Conservation (phyloP, 768 basidiomycete genomes). For the Phanerochaete sordida region DNA sequence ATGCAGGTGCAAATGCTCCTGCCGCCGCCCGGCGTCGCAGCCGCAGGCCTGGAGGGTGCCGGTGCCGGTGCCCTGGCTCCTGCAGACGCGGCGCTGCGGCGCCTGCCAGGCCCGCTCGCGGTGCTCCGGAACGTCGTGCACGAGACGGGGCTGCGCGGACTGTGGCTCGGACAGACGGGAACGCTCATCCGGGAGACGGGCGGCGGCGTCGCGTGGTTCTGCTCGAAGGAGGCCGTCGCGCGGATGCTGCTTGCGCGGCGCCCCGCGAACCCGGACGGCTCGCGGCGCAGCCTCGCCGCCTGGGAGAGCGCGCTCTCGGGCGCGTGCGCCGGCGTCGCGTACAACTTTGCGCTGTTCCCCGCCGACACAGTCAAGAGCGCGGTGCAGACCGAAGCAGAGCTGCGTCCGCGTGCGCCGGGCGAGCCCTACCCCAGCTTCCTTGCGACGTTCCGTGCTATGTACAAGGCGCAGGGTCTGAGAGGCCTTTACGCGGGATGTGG, state of each 20-base stretch:
- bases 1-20: conserved; percentile 94
- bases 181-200: conserved; percentile 93
- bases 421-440: conserved; percentile 42
- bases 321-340: conserved; percentile 80
- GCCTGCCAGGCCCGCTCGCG: conserved; percentile 69
- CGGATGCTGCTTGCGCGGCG: conserved; percentile 47
- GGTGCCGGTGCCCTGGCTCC: conserved; percentile 8
- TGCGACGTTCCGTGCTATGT: conserved; percentile 68
- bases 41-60: not conserved
- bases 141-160: conserved; percentile 68
- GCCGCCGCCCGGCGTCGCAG: conserved; percentile 20
- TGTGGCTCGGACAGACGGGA: conserved; percentile 97
- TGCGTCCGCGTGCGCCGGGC: conserved; percentile 47
- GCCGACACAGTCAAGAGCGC: conserved; percentile 94
- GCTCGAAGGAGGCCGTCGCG: conserved; percentile 77
- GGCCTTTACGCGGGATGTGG: conserved; percentile 94
- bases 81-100: conserved; percentile 16
- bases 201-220: conserved; percentile 89
- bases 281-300: conserved; percentile 34
- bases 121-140: conserved; percentile 64
- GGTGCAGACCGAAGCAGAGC: conserved; percentile 91
- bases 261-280: conserved; percentile 16
- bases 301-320: conserved; percentile 88
- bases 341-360: conserved; percentile 89
- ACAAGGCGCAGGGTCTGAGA: conserved; percentile 65